phyloP scores from a whole-genome alignment of 176 grass and related monocot genomes.

The Avena eriantha region DNA sequence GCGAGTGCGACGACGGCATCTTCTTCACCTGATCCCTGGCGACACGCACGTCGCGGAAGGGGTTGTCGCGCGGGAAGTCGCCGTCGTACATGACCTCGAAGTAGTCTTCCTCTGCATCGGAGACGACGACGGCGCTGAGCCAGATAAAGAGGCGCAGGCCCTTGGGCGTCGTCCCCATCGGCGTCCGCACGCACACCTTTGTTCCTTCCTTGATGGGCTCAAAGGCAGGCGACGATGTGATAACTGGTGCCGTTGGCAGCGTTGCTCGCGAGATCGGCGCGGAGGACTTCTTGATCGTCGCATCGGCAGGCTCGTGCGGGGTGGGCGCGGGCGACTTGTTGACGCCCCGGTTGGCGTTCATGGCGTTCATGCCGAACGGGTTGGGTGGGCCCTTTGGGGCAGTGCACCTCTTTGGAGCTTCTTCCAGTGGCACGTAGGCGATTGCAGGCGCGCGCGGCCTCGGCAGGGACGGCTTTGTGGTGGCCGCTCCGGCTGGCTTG shows the following conservation, averaged over 20 bases:
- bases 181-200: constrained; percentile 6
- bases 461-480: background rate
- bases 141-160: constrained; percentile 9
- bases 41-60: constrained; percentile 10
- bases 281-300: background rate
- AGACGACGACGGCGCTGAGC: constrained; percentile 4
- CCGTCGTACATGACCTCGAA: background rate
- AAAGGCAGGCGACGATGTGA: too few relatives aligned
- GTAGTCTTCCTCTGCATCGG: background rate
- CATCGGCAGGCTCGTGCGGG: background rate
- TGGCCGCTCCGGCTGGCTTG: background rate
- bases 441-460: too few relatives aligned
- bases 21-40: background rate
- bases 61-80: background rate
- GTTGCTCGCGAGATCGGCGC: background rate
- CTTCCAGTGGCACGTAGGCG: too few relatives aligned
- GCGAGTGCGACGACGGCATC: background rate
- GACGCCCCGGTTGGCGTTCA: background rate
- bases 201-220: background rate
- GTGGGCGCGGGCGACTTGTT: background rate
- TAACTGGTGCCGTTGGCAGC: too few relatives aligned
- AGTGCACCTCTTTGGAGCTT: background rate
- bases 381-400: background rate
- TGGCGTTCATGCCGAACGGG: background rate
- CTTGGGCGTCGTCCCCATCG: background rate